Percentiles rank a stretch among this genome's conserved stretches.
Conservation (phyloP, 2,329 filamentous ascomycete genomes). For the Dothistroma septosporum region DNA sequence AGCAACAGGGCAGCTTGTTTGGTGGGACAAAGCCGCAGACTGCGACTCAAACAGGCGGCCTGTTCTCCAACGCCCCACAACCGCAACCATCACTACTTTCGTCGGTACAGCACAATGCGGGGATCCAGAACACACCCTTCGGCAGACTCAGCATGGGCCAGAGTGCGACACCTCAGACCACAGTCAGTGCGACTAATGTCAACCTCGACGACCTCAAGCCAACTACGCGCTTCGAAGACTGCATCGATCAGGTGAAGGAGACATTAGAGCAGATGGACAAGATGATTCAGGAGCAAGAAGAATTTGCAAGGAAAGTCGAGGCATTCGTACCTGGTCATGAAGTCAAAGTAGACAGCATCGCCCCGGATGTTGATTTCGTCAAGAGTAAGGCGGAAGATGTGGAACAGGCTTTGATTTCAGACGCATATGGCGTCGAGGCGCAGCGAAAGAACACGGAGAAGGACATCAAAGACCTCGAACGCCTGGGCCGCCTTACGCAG, state of each 20-base stretch:
- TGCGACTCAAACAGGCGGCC: constrained; percentile 26
- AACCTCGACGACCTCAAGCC: constrained; percentile 74
- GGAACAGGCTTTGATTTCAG: constrained; percentile 59
- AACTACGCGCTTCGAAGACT: constrained; percentile 87
- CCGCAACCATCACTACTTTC: constrained; percentile 28
- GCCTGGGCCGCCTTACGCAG: constrained; percentile 69
- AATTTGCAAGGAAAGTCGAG: constrained; percentile 70
- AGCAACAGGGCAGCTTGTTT: constrained; percentile 16
- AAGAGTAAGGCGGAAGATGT: constrained; percentile 59
- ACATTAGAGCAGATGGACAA: constrained; percentile 74
- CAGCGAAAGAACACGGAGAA: constrained; percentile 57
- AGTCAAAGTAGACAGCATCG: constrained; percentile 60
- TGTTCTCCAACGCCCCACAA: constrained; percentile 19
- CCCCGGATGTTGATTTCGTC: constrained; percentile 62
- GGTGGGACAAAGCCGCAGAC: constrained; percentile 18
- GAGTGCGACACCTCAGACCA: constrained; percentile 45
- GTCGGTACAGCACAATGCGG: constrained; percentile 22
- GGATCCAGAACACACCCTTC: constrained; percentile 29
- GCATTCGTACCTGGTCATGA: constrained; percentile 60
- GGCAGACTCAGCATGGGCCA: constrained; percentile 46
- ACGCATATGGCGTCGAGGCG: constrained; percentile 57
- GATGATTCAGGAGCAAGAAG: constrained; percentile 74
- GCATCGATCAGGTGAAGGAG: constrained; percentile 74
- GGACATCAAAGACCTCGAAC: constrained; percentile 65
- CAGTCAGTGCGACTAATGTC: constrained; percentile 60